Base-by-base conservation (phyloP, 257 asterid genomes). In the Scutellaria galericulata region DNA sequence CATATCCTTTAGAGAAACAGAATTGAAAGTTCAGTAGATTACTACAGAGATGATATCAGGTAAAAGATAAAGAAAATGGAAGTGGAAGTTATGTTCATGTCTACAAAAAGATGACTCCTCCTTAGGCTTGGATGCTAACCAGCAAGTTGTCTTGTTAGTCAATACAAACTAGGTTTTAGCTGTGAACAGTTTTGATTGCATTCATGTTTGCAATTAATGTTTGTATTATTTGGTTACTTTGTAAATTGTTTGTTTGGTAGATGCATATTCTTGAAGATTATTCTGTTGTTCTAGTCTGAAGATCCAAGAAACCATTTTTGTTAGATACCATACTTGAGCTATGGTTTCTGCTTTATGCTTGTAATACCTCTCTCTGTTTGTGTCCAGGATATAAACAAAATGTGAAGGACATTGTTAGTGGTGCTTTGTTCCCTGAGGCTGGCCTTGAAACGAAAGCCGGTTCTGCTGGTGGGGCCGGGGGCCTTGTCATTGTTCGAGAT, bases 401-500 rank as follows among this genome's bases (percentile, higher is more conserved):
- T 27, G 97, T 82, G 74, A 86, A 81, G 61, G 98, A 91, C 71
- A 78, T 94, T 9, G 90, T 94, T 41, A 86, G 84, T 54, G 92
- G 97, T 7, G 97, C 98, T 18, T 83, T 94, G 75, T 94, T 94
- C 80, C 97, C 97, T 0, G 99, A 94, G 80, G 86, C 90, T 65
- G 98, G 98, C 31, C 57, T 89, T 48, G 98, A 89, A 66, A 82
- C 73, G 81, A 91, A 83, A 59, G 75, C 79, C 9, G 98, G 97
- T 1, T 88, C 87, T 44, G 97, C 96, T 18, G 97, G 97, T 47
- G 99, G 98, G 62, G 83, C 80, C 0, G 99, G 99, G 6, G 99
- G 98, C 65, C 97, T 94, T 52, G 98, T 94, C 56, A 73, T 91
- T 44, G 99, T 94, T 24, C 95, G 99, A 41, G 98, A 94, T 84